Conservation (phyloP, 345 rosid genomes). For the Gynandropsis gynandra region DNA sequence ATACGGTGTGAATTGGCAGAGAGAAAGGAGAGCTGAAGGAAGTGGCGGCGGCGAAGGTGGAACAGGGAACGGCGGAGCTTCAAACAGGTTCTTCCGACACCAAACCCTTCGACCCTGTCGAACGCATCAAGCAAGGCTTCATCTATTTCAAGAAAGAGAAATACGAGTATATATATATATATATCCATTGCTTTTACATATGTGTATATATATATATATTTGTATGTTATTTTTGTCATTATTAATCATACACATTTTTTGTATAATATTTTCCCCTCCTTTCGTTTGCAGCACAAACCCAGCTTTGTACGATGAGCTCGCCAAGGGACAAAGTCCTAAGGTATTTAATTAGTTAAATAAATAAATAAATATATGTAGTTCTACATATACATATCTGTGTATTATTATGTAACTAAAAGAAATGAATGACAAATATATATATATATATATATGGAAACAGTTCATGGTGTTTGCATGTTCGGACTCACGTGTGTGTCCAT, state of each 20-base stretch:
- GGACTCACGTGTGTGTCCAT: slow-evolving; percentile 92
- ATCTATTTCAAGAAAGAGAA: slow-evolving; percentile 82
- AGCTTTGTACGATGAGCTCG: slow-evolving; percentile 55
- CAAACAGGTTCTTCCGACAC: slow-evolving; percentile 34
- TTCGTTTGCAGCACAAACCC: slow-evolving; percentile 55
- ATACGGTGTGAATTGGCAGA: slow-evolving; percentile 33
- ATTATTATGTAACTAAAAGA: not conserved
- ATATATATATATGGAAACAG: slow-evolving; percentile 48
- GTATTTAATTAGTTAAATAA: slow-evolving; percentile 24
- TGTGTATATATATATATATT: no score
- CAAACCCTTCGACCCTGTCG: slow-evolving; percentile 46
- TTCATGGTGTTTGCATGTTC: slow-evolving; percentile 95
- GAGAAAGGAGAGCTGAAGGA: slow-evolving; percentile 77
- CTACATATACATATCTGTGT: not conserved
- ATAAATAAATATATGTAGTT: not conserved
- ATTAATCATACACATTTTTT: no score
- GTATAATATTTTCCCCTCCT: not conserved
- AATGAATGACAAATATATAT: not conserved
- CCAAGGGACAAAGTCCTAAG: slow-evolving; percentile 90
- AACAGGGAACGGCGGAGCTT: slow-evolving; percentile 66
- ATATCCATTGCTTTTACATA: no score
- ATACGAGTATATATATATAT: slow-evolving; percentile 53
- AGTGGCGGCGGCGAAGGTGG: slow-evolving; percentile 67
- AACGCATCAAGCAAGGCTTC: slow-evolving; percentile 70
- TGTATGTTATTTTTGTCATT: no score